These are phyloP conservation scores for Hymenoscyphus fructigenus DNA, from an alignment of 2,329 filamentous ascomycete genomes.

Conservation along the genomic window DNA sequence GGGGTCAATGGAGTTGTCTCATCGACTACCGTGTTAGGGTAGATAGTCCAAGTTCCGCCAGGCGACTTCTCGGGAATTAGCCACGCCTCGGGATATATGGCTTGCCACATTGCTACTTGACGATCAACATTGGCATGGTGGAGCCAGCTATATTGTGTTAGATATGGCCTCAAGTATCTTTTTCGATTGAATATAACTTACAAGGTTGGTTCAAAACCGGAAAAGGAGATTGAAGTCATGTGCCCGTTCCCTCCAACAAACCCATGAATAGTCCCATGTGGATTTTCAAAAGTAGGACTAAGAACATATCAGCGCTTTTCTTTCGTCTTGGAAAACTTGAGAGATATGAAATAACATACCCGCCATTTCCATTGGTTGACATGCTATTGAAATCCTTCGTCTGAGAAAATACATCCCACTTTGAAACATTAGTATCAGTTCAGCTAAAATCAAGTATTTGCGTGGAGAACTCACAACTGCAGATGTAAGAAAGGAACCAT, in stretches of 20 bases:
- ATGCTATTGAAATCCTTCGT: conserved; percentile 9
- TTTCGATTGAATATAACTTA: conserved; percentile 29
- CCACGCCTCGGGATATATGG: conserved; percentile 38
- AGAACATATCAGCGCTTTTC: not conserved
- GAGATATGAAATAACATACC: not conserved
- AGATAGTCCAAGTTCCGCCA: conserved; percentile 37
- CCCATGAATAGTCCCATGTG: not conserved
- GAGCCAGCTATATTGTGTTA: conserved; percentile 49
- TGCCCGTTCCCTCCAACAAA: not conserved
- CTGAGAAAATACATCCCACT: conserved; percentile 9
- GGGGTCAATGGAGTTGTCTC: conserved; percentile 21
- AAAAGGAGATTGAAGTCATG: not conserved
- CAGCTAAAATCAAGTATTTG: not conserved
- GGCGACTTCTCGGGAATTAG: conserved; percentile 36
- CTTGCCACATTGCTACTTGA: conserved; percentile 53
- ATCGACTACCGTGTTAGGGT: not conserved
- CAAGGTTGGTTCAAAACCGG: not conserved
- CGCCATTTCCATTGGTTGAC: conserved; percentile 4
- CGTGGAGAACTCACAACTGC: not conserved
- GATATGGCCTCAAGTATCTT: conserved; percentile 48
- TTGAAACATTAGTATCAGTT: not conserved
- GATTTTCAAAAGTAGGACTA: conserved; percentile 6
- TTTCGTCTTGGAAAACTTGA: not conserved
- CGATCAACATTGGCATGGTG: conserved; percentile 60
- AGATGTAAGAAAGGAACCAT: not conserved